Evolutionary conservation across 768 basidiomycete genomes (phyloP).

Genomic region (Mycena chlorophos): DNA sequence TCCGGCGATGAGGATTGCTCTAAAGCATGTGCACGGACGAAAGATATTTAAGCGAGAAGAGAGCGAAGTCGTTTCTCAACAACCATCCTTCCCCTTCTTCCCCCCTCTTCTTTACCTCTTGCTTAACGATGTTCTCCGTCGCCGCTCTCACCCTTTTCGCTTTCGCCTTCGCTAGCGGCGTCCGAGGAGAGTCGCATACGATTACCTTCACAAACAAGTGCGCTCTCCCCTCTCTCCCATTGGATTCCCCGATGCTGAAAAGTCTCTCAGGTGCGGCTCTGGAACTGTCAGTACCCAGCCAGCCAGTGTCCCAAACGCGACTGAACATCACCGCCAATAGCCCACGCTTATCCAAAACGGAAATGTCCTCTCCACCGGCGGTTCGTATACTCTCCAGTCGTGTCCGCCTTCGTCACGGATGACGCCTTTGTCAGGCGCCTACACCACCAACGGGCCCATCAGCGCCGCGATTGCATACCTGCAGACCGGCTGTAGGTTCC

Average conservation of each 20-base stretch:
- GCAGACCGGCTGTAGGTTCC: constrained; percentile 11
- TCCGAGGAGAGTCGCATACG: constrained; percentile 1
- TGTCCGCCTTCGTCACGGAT: not conserved
- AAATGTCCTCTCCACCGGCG: constrained; percentile 9
- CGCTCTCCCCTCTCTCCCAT: too few relatives aligned
- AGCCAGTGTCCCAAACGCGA: not conserved
- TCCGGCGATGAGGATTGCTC: too few relatives aligned
- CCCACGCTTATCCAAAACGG: constrained; percentile 6
- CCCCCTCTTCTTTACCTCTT: too few relatives aligned
- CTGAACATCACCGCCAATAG: not conserved
- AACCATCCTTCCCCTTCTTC: too few relatives aligned
- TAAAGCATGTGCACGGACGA: too few relatives aligned
- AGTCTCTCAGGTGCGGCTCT: constrained; percentile 2
- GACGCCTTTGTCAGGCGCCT: not conserved
- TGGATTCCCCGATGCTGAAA: not conserved
- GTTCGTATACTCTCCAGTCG: not conserved
- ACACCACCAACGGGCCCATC: constrained; percentile 9
- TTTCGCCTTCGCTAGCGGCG: not conserved
- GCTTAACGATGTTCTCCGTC: constrained; percentile 6
- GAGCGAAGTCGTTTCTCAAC: too few relatives aligned
- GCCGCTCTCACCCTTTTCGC: constrained; percentile 3
- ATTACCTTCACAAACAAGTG: constrained; percentile 4
- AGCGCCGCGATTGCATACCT: constrained; percentile 15
- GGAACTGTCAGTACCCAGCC: constrained; percentile 1
- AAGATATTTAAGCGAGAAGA: too few relatives aligned